Evolutionary conservation across 306 rosid species (phyloP).

Genomic region (Arachis hypogaea): DNA sequence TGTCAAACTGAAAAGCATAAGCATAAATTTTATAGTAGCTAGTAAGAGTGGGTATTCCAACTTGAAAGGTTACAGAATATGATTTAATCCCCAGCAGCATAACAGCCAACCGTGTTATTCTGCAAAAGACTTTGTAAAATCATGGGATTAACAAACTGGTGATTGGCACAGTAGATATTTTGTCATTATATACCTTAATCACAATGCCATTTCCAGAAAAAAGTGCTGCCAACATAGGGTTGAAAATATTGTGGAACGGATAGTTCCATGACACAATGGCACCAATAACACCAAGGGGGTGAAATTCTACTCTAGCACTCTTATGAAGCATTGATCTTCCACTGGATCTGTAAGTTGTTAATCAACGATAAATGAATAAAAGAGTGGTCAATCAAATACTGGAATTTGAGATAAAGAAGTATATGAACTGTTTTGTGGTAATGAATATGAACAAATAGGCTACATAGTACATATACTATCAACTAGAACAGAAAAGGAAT

Average conservation of each 20-base stretch:
- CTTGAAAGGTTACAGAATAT: slow-evolving; percentile 14
- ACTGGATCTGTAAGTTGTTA: slow-evolving; percentile 57
- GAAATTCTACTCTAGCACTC: slow-evolving; percentile 82
- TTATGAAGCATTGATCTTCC: slow-evolving; percentile 88
- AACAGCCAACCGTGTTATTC: slow-evolving; percentile 34
- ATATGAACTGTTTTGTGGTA: slow-evolving; percentile 9
- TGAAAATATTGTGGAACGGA: slow-evolving; percentile 91
- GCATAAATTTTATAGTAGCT: slow-evolving; percentile 9
- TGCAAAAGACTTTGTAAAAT: slow-evolving; percentile 18
- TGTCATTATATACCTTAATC: slow-evolving; percentile 64
- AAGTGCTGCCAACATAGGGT: slow-evolving; percentile 91
- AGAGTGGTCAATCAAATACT: background rate
- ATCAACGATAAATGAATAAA: slow-evolving; percentile 17
- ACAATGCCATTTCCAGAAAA: slow-evolving; percentile 92
- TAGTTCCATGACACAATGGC: slow-evolving; percentile 97
- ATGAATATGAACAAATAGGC: slow-evolving; percentile 26
- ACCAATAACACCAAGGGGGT: slow-evolving; percentile 92
- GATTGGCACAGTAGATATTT: slow-evolving; percentile 22
- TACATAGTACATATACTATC: background rate
- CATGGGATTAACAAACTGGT: slow-evolving; percentile 32
- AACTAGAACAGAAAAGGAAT: background rate
- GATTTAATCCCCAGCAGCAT: slow-evolving; percentile 32
- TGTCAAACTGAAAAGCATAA: slow-evolving; percentile 41
- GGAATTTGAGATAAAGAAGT: slow-evolving; percentile 5
- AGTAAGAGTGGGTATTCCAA: slow-evolving; percentile 11